Evolutionary conservation across 2,329 filamentous ascomycete species (phyloP).

Genomic region (Botryosphaeria dothidea): DNA sequence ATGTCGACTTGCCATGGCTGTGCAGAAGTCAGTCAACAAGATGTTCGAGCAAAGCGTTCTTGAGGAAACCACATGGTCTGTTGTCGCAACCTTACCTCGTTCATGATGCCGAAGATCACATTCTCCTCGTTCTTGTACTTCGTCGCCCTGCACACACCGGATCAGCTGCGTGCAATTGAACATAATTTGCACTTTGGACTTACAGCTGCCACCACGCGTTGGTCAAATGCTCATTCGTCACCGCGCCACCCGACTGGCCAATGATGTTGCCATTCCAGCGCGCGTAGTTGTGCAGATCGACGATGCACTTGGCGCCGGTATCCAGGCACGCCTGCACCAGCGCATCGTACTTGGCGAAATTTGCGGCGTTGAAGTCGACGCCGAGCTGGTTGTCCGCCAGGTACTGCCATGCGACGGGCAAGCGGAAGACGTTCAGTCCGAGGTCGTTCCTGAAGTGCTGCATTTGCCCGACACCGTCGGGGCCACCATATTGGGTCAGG

Average conservation of each 20-base stretch:
- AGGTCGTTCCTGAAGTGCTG: slow-evolving; percentile 24
- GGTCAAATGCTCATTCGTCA: slow-evolving; percentile 2
- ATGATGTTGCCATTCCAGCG: slow-evolving; percentile 18
- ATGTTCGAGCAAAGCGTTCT: too few relatives aligned
- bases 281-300: slow-evolving; percentile 34
- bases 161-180: background rate
- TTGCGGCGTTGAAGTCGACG: slow-evolving; percentile 26
- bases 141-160: background rate
- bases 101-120: slow-evolving; percentile 18
- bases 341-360: slow-evolving; percentile 28
- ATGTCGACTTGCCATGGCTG: slow-evolving; percentile 9
- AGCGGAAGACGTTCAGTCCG: slow-evolving; percentile 19
- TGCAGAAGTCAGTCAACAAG: too few relatives aligned
- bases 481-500: background rate
- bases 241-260: slow-evolving; percentile 1
- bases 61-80: too few relatives aligned
- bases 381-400: slow-evolving; percentile 29
- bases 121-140: slow-evolving; percentile 8
- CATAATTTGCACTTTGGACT: background rate
- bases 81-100: too few relatives aligned
- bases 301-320: slow-evolving; percentile 27
- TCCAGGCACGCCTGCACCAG: slow-evolving; percentile 31
- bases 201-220: slow-evolving; percentile 12
- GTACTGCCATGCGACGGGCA: slow-evolving; percentile 26
- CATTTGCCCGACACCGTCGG: slow-evolving; percentile 20